Base-by-base conservation (phyloP, 768 basidiomycete genomes). In the Termitomyces sp. region DNA sequence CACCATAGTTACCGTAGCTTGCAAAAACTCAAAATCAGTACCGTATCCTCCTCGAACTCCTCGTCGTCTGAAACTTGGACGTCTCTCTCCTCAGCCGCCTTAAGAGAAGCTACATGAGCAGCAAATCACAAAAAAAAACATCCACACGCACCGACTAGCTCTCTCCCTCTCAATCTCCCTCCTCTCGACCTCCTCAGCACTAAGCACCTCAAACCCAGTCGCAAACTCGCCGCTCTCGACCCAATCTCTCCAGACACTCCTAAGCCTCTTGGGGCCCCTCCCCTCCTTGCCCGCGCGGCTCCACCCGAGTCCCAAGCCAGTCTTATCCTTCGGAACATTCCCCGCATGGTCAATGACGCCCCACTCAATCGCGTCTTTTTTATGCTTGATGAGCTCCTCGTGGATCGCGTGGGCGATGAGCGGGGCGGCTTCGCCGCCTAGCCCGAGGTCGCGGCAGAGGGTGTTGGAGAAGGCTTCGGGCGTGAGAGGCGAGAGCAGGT, bases 221-320 rank as follows among this genome's bases (percentile, higher is more conserved):
- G 85, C 83, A 72, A 92, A 97, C 72, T 96, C 93, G 69, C 92
- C 92, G 40, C 90, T 86, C 71, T 97, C 96, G 38, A 81, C 83
- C 94, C 95, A 98, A 71, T 98, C 96, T 49, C 95, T 77, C 96
- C 96, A 98, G 3, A 96, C 90, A 60, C 95, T 91, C 73, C 85
- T 84, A 52, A 98, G 75, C 36, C 82, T 78, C 73, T 91, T 93
- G 8, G 94, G 91, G 2, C 94, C 96, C 34, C 87, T 77, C 17
- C 88, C 90, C 61, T 89, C 89, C 64, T 82, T 86, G n/a, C 87
- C 88, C 29, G 85, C 84, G n/a, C 87, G 80, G 6, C 87, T 88
- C 83, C 87, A 89, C 9, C 84, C 86, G 3, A 91, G 79, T 2
- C 90, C 91, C 25, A 91, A 76, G 1, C 92, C 93, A 3, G 91